phyloP scores from a whole-genome alignment of 805 yeast species.

The Suhomyces sp. region DNA sequence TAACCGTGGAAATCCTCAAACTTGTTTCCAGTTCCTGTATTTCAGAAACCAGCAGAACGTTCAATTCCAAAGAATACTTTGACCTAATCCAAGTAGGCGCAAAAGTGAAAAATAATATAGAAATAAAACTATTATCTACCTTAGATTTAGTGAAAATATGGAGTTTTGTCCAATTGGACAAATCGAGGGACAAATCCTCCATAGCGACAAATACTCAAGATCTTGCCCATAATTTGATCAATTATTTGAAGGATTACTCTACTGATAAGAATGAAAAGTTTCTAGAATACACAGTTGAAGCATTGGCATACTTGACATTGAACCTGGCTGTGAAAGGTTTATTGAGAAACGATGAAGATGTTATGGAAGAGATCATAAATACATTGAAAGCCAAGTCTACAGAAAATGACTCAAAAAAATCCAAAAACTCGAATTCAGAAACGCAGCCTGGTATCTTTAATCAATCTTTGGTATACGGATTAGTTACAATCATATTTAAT shows the following conservation, averaged over 20 bases:
- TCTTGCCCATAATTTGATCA: conserved; percentile 11
- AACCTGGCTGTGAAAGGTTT: conserved; percentile 29
- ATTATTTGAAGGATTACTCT: conserved; percentile 9
- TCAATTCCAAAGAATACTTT: conserved; percentile 46
- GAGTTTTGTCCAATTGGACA: conserved; percentile 46
- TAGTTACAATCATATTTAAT: conserved; percentile 41
- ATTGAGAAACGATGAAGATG: conserved; percentile 36
- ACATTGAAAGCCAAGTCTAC: conserved; percentile 6
- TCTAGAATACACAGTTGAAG: conserved; percentile 38
- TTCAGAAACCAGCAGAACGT: conserved; percentile 49
- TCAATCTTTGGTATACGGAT: conserved; percentile 34
- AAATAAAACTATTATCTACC: conserved; percentile 37
- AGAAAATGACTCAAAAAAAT: no score
- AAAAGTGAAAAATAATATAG: conserved; percentile 10
- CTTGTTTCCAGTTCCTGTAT: conserved; percentile 43
- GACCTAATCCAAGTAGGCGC: conserved; percentile 40
- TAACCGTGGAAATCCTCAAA: conserved; percentile 15
- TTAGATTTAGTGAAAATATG: conserved; percentile 57
- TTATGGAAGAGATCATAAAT: conserved; percentile 23
- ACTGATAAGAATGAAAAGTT: conserved; percentile 7
- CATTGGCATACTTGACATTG: conserved; percentile 48
- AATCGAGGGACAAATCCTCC: conserved; percentile 6
- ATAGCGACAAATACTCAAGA: conserved; percentile 5
- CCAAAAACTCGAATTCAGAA: no score
- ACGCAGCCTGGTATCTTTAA: background rate